Percentiles rank a stretch among this genome's conserved stretches.
Conservation (phyloP, 192 early-diverging fungal species). For the Gamsiella multidivaricata region DNA sequence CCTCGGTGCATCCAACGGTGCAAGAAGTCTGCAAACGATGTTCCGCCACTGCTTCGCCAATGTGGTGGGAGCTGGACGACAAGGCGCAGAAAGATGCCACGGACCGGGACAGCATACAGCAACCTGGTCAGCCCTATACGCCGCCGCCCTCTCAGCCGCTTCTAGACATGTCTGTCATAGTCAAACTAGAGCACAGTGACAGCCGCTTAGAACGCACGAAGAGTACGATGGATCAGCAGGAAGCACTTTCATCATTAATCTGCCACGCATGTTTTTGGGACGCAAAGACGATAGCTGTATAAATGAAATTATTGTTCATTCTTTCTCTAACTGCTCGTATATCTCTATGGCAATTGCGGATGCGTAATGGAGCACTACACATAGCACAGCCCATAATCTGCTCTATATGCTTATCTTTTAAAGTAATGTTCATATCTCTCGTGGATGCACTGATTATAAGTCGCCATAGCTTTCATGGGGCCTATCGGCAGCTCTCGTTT, state of each 20-base stretch:
- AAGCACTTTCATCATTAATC: constrained; percentile 4
- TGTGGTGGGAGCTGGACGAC: constrained; percentile 61
- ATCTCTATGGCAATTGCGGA: no score
- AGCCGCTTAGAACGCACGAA: not conserved
- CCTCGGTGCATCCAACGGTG: not conserved
- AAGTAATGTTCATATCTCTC: no score
- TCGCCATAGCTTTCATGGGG: no score
- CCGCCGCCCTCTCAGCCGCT: constrained; percentile 6
- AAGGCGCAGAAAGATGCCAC: not conserved
- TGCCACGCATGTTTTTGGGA: constrained; percentile 46
- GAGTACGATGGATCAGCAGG: not conserved
- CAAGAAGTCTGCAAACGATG: constrained; percentile 41
- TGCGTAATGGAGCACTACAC: no score
- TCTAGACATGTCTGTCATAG: not conserved
- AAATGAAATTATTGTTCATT: no score
- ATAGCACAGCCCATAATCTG: no score
- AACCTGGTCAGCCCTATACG: not conserved
- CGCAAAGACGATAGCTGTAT: not conserved
- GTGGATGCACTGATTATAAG: no score
- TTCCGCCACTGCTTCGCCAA: constrained; percentile 44
- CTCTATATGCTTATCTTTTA: no score
- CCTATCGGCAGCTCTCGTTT: no score
- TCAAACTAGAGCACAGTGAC: constrained; percentile 23
- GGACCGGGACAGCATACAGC: not conserved
- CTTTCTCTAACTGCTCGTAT: no score